These are phyloP conservation scores for Phytophthora nicotianae DNA, from an alignment of 352 stramenopile species.

Conservation along the genomic window DNA sequence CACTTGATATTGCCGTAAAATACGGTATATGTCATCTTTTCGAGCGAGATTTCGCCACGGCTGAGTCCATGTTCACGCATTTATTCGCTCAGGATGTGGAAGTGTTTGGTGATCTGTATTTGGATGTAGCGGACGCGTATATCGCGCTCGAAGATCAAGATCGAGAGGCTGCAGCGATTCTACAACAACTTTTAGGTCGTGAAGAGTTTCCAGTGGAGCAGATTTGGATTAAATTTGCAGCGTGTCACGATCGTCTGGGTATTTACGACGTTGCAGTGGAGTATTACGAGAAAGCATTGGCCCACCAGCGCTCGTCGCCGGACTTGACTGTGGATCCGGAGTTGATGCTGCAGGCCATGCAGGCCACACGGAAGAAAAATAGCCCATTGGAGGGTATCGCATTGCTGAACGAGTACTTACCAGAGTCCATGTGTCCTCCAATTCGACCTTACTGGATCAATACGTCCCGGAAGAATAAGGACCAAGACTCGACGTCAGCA, in stretches of 20 bases:
- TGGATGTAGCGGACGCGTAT: conserved; percentile 86
- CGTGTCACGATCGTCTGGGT: conserved; percentile 69
- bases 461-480: conserved; percentile 33
- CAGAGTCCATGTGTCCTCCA: conserved; percentile 69
- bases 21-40: conserved; percentile 88
- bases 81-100: conserved; percentile 86
- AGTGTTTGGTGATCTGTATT: conserved; percentile 83
- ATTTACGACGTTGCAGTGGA: conserved; percentile 74
- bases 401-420: conserved; percentile 61
- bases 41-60: conserved; percentile 72
- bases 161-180: conserved; percentile 65
- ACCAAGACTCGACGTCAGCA: conserved; percentile 22
- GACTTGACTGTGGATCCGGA: conserved; percentile 61
- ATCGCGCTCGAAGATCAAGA: conserved; percentile 76
- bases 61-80: conserved; percentile 84
- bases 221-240: conserved; percentile 83
- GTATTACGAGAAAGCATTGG: conserved; percentile 79
- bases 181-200: conserved; percentile 63
- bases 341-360: conserved; percentile 74
- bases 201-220: conserved; percentile 80
- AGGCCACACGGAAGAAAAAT: conserved; percentile 57
- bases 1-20: conserved; percentile 87
- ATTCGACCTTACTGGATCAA: conserved; percentile 88
- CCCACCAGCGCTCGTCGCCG: conserved; percentile 52
- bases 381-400: conserved; percentile 59